A percentile compares a stretch with the other conserved stretches of the same genome.
Evolutionary conservation across 2,329 filamentous ascomycete genomes (phyloP).

Genomic region (Scytalidium lignicola): DNA sequence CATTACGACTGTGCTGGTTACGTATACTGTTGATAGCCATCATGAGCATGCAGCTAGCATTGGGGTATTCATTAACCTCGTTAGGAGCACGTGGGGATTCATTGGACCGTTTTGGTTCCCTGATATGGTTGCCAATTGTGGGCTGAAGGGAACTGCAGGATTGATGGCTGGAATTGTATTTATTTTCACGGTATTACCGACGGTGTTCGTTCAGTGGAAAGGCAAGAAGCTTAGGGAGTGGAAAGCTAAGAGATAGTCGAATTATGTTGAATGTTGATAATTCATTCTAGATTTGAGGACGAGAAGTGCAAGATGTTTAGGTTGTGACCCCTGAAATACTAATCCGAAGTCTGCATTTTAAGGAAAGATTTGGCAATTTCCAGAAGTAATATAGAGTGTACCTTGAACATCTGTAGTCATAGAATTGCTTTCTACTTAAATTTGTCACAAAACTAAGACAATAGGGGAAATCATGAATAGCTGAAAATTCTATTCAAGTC

Average conservation of each 20-base stretch:
- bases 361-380: too few relatives aligned
- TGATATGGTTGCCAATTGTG: conserved; percentile 29
- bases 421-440: too few relatives aligned
- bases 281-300: too few relatives aligned
- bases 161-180: conserved; percentile 32
- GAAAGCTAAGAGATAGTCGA: conserved; percentile 5
- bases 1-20: conserved; percentile 53
- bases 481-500: too few relatives aligned
- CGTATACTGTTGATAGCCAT: conserved; percentile 54
- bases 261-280: conserved; percentile 8
- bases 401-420: too few relatives aligned
- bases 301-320: too few relatives aligned
- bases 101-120: conserved; percentile 27
- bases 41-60: conserved; percentile 46
- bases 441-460: too few relatives aligned
- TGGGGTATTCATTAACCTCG: conserved; percentile 54
- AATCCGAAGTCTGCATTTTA: too few relatives aligned
- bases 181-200: conserved; percentile 27
- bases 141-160: conserved; percentile 27
- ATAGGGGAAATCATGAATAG: too few relatives aligned
- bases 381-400: too few relatives aligned
- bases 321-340: too few relatives aligned
- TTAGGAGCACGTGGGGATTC: conserved; percentile 50
- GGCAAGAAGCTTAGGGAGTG: conserved; percentile 8
- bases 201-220: conserved; percentile 25